Evolutionary conservation across 441 rosid genomes (phyloP).

Genomic region (Populus hybrid): DNA sequence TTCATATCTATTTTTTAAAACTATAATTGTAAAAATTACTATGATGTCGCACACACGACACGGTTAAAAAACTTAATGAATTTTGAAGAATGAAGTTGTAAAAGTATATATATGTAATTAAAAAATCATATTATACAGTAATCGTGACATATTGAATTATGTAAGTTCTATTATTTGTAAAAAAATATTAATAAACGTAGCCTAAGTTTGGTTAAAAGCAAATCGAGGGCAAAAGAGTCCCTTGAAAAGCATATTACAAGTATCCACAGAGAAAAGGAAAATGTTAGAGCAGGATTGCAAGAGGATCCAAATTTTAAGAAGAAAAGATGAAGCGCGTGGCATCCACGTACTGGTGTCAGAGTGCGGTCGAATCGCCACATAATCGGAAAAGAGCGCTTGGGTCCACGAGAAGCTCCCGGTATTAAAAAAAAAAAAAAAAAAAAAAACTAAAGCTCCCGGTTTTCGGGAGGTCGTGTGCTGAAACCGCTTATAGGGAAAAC

Average conservation of each 20-base stretch:
- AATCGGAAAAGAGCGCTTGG: slow-evolving; percentile 15
- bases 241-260: not conserved
- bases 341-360: slow-evolving; percentile 39
- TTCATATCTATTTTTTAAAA: too few species aligned
- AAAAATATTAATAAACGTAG: not conserved
- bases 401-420: slow-evolving; percentile 23
- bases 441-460: slow-evolving; percentile 45
- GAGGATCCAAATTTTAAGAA: slow-evolving; percentile 27
- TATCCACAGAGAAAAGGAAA: slow-evolving; percentile 12
- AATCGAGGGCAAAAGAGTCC: slow-evolving; percentile 14
- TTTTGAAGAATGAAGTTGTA: too few species aligned
- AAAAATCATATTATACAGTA: too few species aligned
- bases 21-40: too few species aligned
- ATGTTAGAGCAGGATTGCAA: slow-evolving; percentile 39
- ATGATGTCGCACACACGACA: too few species aligned
- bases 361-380: slow-evolving; percentile 81
- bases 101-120: too few species aligned
- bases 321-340: slow-evolving; percentile 50
- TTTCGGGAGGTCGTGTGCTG: slow-evolving; percentile 49
- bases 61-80: too few species aligned
- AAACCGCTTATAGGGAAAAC: slow-evolving; percentile 38
- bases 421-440: not conserved
- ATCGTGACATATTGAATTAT: too few species aligned
- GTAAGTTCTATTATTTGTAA: too few species aligned
- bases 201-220: not conserved